Evolutionary conservation across 345 rosid genomes (phyloP).

Genomic region (Boechera stricta): DNA sequence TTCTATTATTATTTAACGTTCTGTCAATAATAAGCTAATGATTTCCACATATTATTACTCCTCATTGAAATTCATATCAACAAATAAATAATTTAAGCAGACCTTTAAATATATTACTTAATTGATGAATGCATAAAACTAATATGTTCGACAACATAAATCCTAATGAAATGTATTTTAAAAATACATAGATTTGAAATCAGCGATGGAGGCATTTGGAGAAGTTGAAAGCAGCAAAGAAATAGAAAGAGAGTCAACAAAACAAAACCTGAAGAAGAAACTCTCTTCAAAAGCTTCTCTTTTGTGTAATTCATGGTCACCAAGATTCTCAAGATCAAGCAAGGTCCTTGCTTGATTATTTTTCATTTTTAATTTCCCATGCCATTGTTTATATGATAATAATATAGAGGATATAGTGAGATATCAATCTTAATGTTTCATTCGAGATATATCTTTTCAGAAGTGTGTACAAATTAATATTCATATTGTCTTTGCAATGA

Average conservation of each 20-base stretch:
- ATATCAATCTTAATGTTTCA: slow-evolving; percentile 15
- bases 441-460: slow-evolving; percentile 12
- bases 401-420: slow-evolving; percentile 32
- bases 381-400: slow-evolving; percentile 34
- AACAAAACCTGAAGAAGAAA: slow-evolving; percentile 39
- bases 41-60: not conserved
- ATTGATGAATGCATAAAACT: not conserved
- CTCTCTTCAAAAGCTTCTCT: slow-evolving; percentile 39
- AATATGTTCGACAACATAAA: not conserved
- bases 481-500: slow-evolving; percentile 34
- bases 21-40: not conserved
- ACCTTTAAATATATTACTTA: not conserved
- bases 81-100: not conserved
- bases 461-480: slow-evolving; percentile 39
- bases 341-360: slow-evolving; percentile 37
- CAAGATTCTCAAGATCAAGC: slow-evolving; percentile 41
- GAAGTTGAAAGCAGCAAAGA: slow-evolving; percentile 37
- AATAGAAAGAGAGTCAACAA: slow-evolving; percentile 35
- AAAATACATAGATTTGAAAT: slow-evolving; percentile 31
- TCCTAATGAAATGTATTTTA: not conserved
- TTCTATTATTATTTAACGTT: not conserved
- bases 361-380: slow-evolving; percentile 1
- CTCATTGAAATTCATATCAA: not conserved
- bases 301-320: slow-evolving; percentile 44
- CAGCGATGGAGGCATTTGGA: slow-evolving; percentile 41